These are phyloP conservation scores for Amanita exitialis DNA, from an alignment of 768 basidiomycete species.

Conservation along the genomic window DNA sequence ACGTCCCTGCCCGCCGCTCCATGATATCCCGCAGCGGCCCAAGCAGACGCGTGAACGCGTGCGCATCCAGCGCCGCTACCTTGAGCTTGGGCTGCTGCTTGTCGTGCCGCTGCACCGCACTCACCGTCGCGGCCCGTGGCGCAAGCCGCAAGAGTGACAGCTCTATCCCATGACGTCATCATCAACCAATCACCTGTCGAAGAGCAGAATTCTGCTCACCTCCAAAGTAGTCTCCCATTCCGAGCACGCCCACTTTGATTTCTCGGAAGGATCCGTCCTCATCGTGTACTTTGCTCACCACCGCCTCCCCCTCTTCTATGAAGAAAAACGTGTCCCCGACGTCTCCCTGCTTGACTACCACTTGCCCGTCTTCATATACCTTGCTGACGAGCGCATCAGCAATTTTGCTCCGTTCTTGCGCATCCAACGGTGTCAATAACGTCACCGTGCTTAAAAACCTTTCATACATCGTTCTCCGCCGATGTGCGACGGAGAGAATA, in stretches of 20 bases:
- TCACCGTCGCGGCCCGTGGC: slow-evolving; percentile 95
- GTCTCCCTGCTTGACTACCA: slow-evolving; percentile 88
- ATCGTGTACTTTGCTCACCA: slow-evolving; percentile 68
- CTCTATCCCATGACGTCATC: slow-evolving; percentile 38
- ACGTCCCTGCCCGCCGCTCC: slow-evolving; percentile 79
- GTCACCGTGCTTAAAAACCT: slow-evolving; percentile 88
- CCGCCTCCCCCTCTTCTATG: slow-evolving; percentile 88
- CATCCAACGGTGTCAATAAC: slow-evolving; percentile 76
- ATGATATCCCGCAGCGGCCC: slow-evolving; percentile 90
- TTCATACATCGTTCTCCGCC: slow-evolving; percentile 93
- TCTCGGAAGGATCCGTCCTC: slow-evolving; percentile 52
- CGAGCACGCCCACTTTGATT: slow-evolving; percentile 63
- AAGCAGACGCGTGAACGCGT: slow-evolving; percentile 88
- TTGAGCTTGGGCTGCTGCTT: slow-evolving; percentile 59
- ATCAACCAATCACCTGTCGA: slow-evolving; percentile 1
- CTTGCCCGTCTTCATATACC: slow-evolving; percentile 74
- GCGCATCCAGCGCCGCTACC: slow-evolving; percentile 87
- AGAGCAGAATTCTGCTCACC: slow-evolving; percentile 51
- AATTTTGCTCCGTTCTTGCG: slow-evolving; percentile 91
- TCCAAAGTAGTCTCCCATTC: slow-evolving; percentile 97
- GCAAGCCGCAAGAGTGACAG: slow-evolving; percentile 81
- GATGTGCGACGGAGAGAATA: slow-evolving; percentile 85
- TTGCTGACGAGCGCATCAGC: slow-evolving; percentile 88
- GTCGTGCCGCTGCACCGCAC: slow-evolving; percentile 50
- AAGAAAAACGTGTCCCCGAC: slow-evolving; percentile 98